A percentile compares a stretch with the other conserved stretches of the same genome.
phyloP scores from a whole-genome alignment of 805 yeast species.

The Hanseniaspora lachancei region DNA sequence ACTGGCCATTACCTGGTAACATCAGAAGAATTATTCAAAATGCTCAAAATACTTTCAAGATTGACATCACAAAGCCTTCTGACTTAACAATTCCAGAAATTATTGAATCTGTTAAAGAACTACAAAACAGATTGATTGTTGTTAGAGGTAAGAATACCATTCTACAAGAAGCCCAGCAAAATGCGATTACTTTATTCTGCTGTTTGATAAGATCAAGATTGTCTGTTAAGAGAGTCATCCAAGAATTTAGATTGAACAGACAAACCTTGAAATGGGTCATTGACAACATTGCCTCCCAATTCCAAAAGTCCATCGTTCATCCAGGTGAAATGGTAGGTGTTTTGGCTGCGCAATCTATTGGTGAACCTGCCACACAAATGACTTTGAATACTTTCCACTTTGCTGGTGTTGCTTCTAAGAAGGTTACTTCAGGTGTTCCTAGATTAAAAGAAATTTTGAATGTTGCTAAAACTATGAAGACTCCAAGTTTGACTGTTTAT shows the following conservation, averaged over 20 bases:
- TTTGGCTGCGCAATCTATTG: slow-evolving; percentile 92
- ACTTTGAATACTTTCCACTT: slow-evolving; percentile 94
- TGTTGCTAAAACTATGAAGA: slow-evolving; percentile 95
- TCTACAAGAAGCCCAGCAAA: slow-evolving; percentile 73
- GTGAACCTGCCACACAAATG: slow-evolving; percentile 98
- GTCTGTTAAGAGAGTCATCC: slow-evolving; percentile 79
- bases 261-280: slow-evolving; percentile 91
- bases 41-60: slow-evolving; percentile 92
- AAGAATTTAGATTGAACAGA: slow-evolving; percentile 73
- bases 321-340: slow-evolving; percentile 99
- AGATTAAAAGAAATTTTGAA: slow-evolving; percentile 95
- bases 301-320: slow-evolving; percentile 78
- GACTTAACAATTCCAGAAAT: slow-evolving; percentile 79
- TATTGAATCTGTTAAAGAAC: slow-evolving; percentile 52
- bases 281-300: slow-evolving; percentile 88
- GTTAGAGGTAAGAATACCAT: slow-evolving; percentile 70
- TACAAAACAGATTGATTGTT: slow-evolving; percentile 57
- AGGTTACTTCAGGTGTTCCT: slow-evolving; percentile 93
- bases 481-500: slow-evolving; percentile 98
- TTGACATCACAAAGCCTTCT: slow-evolving; percentile 79
- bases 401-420: slow-evolving; percentile 95
- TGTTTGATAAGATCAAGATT: slow-evolving; percentile 85
- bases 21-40: slow-evolving; percentile 92
- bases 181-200: slow-evolving; percentile 82
- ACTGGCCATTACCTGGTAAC: slow-evolving; percentile 97